Conservation (phyloP, 495 filamentous ascomycete species). For the Saxispiralis lemnorum region DNA sequence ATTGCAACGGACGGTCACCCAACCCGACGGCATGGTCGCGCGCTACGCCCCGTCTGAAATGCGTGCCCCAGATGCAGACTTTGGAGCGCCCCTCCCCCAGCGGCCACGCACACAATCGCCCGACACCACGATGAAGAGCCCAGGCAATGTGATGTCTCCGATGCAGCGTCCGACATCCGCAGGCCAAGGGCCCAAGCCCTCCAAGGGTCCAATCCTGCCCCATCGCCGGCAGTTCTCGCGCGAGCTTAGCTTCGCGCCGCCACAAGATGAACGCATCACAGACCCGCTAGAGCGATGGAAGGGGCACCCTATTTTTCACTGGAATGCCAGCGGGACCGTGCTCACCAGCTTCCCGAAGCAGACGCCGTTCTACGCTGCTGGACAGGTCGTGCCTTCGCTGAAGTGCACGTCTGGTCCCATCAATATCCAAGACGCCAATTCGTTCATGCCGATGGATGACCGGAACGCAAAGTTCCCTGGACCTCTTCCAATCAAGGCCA, state of each 20-base stretch:
- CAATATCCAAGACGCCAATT: conserved; percentile 50
- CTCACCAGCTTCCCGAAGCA: conserved; percentile 78
- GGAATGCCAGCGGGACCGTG: conserved; percentile 72
- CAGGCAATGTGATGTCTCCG: conserved; percentile 19
- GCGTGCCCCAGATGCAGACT: background rate
- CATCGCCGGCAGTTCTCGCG: conserved; percentile 25
- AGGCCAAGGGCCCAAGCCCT: conserved; percentile 7
- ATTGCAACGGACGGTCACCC: no score
- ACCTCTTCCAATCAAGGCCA: conserved; percentile 49
- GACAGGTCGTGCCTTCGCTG: conserved; percentile 52
- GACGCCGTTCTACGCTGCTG: conserved; percentile 68
- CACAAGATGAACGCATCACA: conserved; percentile 59
- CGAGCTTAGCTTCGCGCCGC: conserved; percentile 30
- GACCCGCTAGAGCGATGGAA: conserved; percentile 80
- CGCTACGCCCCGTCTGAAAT: no score
- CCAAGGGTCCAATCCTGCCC: conserved; percentile 14
- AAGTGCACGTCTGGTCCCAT: conserved; percentile 74
- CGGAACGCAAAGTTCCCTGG: conserved; percentile 70
- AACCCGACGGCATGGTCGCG: no score
- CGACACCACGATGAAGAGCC: conserved; percentile 34
- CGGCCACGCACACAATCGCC: conserved; percentile 83
- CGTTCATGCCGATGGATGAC: conserved; percentile 50
- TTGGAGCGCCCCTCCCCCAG: conserved; percentile 33
- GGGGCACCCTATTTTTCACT: conserved; percentile 67
- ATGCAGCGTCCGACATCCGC: conserved; percentile 54